These are phyloP conservation scores for Melianthus villosus DNA, from an alignment of 441 rosid species.

Conservation along the genomic window DNA sequence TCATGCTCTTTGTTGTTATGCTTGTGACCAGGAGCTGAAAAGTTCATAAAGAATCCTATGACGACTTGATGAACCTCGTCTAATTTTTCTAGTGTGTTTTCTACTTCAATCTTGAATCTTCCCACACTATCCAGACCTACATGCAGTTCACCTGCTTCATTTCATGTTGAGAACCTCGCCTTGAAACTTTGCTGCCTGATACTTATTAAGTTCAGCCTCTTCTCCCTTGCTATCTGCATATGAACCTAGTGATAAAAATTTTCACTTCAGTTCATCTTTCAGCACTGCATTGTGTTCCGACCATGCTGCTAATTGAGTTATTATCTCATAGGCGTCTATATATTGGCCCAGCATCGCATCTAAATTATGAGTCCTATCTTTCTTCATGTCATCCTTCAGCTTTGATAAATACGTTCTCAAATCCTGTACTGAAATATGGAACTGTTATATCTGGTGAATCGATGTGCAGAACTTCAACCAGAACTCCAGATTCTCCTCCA, in stretches of 20 bases:
- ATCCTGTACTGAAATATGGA: conserved; percentile 46
- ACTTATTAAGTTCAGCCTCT: conserved; percentile 27
- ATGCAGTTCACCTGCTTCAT: conserved; percentile 36
- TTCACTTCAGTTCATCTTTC: conserved; percentile 49
- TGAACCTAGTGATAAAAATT: conserved; percentile 32
- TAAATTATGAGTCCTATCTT: conserved; percentile 20
- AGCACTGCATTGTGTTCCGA: conserved; percentile 45
- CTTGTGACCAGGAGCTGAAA: too few species aligned
- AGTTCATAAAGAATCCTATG: too few species aligned
- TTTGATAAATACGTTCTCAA: conserved; percentile 38
- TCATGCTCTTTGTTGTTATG: too few species aligned
- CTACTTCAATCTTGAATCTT: conserved; percentile 30
- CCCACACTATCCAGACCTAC: conserved; percentile 34
- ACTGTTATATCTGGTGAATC: conserved; percentile 58
- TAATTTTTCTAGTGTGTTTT: conserved; percentile 26
- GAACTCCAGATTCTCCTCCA: conserved; percentile 85
- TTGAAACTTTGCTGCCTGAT: conserved; percentile 66
- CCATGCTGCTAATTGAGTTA: conserved; percentile 62
- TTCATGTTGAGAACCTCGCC: conserved; percentile 86
- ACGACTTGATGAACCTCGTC: too few species aligned
- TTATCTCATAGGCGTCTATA: conserved; percentile 59
- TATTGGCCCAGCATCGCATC: conserved; percentile 55
- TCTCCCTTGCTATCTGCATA: conserved; percentile 9
- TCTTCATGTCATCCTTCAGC: conserved; percentile 15
- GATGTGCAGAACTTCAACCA: conserved; percentile 86